Evolutionary conservation across 305 asterid species (phyloP).

Genomic region (Solanum chacoense): DNA sequence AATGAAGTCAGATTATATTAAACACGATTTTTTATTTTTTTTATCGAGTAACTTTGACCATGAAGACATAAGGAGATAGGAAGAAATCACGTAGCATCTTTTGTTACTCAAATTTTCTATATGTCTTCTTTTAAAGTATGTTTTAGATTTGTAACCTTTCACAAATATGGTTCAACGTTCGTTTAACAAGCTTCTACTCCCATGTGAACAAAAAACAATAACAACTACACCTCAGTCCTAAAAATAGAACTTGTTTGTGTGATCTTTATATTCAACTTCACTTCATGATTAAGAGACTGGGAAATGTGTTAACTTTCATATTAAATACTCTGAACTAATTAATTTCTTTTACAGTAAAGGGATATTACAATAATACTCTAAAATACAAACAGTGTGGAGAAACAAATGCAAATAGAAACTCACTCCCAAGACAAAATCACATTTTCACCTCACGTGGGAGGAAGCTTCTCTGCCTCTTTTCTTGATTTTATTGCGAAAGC

Average conservation of each 20-base stretch:
- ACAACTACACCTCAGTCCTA: background rate
- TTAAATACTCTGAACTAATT: background rate
- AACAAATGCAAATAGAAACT: background rate
- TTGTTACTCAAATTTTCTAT: background rate
- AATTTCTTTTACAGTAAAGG: background rate
- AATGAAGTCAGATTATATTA: background rate
- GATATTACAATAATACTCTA: background rate
- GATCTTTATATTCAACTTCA: background rate
- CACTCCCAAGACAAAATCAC: background rate
- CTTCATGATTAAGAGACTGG: background rate
- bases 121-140: background rate
- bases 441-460: background rate
- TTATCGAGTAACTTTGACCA: background rate
- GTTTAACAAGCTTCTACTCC: background rate
- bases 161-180: background rate
- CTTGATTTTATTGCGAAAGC: constrained; percentile 66
- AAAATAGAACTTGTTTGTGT: background rate
- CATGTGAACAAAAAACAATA: background rate
- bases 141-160: background rate
- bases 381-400: background rate
- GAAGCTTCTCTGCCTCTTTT: constrained; percentile 36
- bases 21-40: background rate
- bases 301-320: background rate
- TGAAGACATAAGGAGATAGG: background rate
- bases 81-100: background rate